Conservation (phyloP, 2,329 filamentous ascomycete species). For the Aureobasidium sp. region DNA sequence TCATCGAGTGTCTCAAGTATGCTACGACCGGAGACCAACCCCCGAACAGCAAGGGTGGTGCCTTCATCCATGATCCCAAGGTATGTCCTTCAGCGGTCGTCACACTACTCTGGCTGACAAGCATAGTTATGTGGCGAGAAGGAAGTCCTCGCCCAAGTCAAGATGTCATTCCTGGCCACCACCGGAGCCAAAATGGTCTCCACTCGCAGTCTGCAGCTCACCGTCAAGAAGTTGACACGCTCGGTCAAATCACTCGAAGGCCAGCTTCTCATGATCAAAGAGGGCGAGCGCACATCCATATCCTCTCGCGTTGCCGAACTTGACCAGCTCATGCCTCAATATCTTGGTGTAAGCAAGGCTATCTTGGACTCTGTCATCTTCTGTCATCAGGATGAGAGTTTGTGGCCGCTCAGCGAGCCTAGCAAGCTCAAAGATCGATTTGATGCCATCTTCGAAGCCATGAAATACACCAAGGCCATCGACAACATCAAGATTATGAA, state of each 20-base stretch:
- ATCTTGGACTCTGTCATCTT: constrained; percentile 95
- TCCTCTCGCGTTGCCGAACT: constrained; percentile 77
- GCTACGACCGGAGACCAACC: constrained; percentile 90
- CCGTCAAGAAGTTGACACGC: constrained; percentile 71
- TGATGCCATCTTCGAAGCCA: constrained; percentile 94
- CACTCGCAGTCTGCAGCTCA: constrained; percentile 77
- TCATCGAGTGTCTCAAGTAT: constrained; percentile 98
- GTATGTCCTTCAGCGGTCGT: constrained; percentile 32
- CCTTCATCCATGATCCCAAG: constrained; percentile 97
- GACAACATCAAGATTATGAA: constrained; percentile 84
- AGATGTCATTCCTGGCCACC: constrained; percentile 75
- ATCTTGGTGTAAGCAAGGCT: constrained; percentile 81
- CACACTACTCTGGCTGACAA: constrained; percentile 16
- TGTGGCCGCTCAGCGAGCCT: constrained; percentile 94
- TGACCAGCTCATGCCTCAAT: constrained; percentile 74
- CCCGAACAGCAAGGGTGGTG: constrained; percentile 79
- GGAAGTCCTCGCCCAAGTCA: constrained; percentile 85
- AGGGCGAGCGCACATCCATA: constrained; percentile 71
- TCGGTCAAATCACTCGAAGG: constrained; percentile 80
- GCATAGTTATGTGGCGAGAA: constrained; percentile 66
- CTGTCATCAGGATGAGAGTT: constrained; percentile 94
- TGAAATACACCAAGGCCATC: constrained; percentile 95
- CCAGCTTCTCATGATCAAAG: constrained; percentile 64
- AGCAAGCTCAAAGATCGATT: constrained; percentile 83
- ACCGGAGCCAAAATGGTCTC: constrained; percentile 74